These are phyloP conservation scores for Solanum chaucha DNA, from an alignment of 257 asterid genomes.

Conservation along the genomic window DNA sequence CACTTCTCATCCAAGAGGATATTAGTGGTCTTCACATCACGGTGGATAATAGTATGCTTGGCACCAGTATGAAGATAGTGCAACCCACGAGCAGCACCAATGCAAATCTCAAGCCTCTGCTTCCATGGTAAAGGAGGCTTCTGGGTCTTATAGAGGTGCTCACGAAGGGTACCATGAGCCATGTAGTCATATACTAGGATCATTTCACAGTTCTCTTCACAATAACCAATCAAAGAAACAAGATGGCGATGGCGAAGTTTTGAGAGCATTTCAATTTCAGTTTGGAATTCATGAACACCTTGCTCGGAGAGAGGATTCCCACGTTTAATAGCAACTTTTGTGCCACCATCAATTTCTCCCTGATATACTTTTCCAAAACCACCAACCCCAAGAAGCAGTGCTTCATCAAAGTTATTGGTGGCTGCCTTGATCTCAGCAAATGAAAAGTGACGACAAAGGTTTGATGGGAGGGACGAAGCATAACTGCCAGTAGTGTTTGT, in stretches of 20 bases:
- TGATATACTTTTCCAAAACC: background rate
- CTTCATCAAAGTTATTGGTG: background rate
- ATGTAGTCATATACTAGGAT: background rate
- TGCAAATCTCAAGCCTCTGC: background rate
- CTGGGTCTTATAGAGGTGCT: background rate
- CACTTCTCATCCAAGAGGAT: background rate
- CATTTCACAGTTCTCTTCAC: background rate
- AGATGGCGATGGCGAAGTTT: background rate
- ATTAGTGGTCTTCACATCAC: background rate
- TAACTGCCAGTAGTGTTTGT: background rate
- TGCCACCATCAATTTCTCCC: background rate
- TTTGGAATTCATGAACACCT: background rate
- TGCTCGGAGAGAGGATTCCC: background rate
- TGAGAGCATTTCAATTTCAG: background rate
- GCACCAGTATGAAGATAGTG: background rate
- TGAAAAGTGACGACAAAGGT: background rate
- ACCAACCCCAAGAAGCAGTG: background rate
- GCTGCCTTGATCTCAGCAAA: background rate
- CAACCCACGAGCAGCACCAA: background rate
- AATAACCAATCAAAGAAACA: background rate
- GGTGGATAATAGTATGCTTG: background rate
- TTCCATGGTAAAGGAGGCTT: background rate
- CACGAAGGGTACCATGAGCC: background rate
- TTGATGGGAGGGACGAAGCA: background rate
- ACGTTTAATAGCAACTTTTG: background rate